phyloP scores from a whole-genome alignment of 2,329 filamentous ascomycete species.

The Fusarium oxysporum region DNA sequence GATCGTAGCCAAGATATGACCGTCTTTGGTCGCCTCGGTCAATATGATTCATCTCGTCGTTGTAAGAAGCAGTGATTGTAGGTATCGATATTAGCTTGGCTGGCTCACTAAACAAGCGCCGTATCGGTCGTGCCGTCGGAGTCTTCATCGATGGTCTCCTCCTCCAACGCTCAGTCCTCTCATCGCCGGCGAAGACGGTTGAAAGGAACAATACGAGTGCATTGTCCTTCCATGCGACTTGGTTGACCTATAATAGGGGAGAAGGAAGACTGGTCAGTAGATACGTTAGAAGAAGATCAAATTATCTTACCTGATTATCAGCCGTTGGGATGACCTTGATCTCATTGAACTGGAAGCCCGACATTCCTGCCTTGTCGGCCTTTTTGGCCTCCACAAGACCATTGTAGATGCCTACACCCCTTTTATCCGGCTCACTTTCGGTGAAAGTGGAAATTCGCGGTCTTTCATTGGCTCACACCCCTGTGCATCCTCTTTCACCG shows the following conservation, averaged over 20 bases:
- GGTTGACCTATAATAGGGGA: background rate
- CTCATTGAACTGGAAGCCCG: background rate
- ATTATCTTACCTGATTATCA: background rate
- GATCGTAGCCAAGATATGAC: background rate
- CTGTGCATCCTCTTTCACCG: background rate
- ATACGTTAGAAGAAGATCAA: background rate
- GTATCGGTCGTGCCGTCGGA: background rate
- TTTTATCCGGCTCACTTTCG: background rate
- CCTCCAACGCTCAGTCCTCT: no score
- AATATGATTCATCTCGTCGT: constrained; percentile 6
- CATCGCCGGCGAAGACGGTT: no score
- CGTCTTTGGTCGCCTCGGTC: background rate
- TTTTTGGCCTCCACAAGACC: background rate
- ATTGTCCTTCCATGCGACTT: background rate
- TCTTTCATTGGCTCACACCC: background rate
- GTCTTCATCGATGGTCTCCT: no score
- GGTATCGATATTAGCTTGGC: background rate
- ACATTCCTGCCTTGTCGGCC: background rate
- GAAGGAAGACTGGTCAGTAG: background rate
- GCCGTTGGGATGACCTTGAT: background rate
- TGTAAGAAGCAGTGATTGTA: background rate
- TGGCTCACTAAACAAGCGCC: background rate
- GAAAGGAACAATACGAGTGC: no score
- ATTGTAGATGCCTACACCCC: background rate
- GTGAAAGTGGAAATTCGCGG: background rate